These are phyloP conservation scores for Escovopsis sp. DNA, from an alignment of 2,329 filamentous ascomycete species.

Conservation along the genomic window DNA sequence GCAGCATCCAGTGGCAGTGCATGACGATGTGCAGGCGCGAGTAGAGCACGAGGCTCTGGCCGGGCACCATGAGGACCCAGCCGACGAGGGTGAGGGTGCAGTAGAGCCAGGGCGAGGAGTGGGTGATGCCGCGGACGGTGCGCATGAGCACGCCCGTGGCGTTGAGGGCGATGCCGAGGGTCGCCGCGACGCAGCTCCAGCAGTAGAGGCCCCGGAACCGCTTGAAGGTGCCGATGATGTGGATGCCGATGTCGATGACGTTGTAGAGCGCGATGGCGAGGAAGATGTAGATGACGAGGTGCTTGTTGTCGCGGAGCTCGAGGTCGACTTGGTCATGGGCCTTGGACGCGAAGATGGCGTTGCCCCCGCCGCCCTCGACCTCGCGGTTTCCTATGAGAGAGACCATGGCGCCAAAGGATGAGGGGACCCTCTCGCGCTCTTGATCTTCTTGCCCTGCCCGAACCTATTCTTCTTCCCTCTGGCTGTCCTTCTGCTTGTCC, in stretches of 20 bases:
- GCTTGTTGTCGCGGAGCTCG: too few relatives aligned
- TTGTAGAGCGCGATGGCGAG: constrained; percentile 7
- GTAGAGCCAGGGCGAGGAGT: constrained; percentile 3
- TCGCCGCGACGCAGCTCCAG: constrained; percentile 22
- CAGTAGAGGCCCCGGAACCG: constrained; percentile 19
- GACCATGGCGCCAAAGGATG: too few relatives aligned
- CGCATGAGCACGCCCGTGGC: constrained; percentile 32
- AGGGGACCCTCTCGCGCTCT: too few relatives aligned
- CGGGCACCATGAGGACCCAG: constrained; percentile 37
- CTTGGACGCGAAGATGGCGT: neutral
- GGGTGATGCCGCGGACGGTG: constrained; percentile 7
- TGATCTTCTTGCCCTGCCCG: neutral
- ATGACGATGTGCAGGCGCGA: constrained; percentile 46
- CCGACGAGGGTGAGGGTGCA: constrained; percentile 7
- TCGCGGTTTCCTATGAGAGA: too few relatives aligned
- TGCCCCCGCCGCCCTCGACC: too few relatives aligned
- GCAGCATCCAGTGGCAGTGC: constrained; percentile 31
- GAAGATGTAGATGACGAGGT: constrained; percentile 7
- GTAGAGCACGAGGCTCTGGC: constrained; percentile 45
- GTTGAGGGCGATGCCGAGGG: constrained; percentile 20
- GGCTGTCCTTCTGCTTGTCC: too few relatives aligned
- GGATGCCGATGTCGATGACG: constrained; percentile 15
- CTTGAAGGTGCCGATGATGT: constrained; percentile 34
- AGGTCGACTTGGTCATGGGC: neutral
- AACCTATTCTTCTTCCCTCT: too few relatives aligned